phyloP scores from a whole-genome alignment of 352 stramenopile species.

The Globisporangium takayamanum region DNA sequence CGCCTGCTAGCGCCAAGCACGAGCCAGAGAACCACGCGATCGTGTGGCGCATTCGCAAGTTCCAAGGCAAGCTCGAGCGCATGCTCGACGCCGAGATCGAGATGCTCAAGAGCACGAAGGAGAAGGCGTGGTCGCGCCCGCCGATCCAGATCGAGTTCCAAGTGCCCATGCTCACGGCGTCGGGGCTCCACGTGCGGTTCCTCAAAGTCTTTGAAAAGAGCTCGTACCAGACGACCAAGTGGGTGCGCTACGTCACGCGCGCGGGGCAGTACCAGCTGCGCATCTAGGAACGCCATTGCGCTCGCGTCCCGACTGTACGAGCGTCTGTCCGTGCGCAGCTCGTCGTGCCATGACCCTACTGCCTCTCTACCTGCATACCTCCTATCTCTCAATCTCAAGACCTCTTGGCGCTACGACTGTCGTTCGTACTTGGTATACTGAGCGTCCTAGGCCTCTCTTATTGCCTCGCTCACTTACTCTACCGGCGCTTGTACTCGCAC shows the following conservation, averaged over 20 bases:
- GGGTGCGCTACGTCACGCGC: slow-evolving; percentile 98
- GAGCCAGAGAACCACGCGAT: slow-evolving; percentile 97
- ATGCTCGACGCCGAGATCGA: slow-evolving; percentile 96
- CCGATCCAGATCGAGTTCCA: slow-evolving; percentile 98
- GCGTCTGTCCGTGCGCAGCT: neutral
- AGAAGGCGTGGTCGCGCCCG: slow-evolving; percentile 95
- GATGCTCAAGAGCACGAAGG: slow-evolving; percentile 94
- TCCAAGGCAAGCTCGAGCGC: slow-evolving; percentile 92
- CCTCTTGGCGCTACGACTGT: neutral
- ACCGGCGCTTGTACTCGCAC: slow-evolving; percentile 83
- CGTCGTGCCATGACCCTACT: neutral
- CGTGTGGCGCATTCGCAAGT: slow-evolving; percentile 97
- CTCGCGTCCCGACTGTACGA: neutral
- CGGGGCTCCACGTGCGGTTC: slow-evolving; percentile 96
- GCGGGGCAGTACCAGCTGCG: slow-evolving; percentile 96
- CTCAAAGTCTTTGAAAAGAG: slow-evolving; percentile 99
- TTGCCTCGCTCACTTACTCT: slow-evolving; percentile 10
- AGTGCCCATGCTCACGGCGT: slow-evolving; percentile 97
- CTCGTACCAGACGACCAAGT: slow-evolving; percentile 97
- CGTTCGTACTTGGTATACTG: neutral
- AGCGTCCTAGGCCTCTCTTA: neutral
- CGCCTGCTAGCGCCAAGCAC: slow-evolving; percentile 89
- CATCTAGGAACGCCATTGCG: slow-evolving; percentile 63
- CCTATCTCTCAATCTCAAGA: neutral
- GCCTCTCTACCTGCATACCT: neutral